A percentile compares a stretch with the other conserved stretches of the same genome.
These are phyloP conservation scores for Erodium trifolium DNA, from an alignment of 441 rosid species.

Conservation along the genomic window DNA sequence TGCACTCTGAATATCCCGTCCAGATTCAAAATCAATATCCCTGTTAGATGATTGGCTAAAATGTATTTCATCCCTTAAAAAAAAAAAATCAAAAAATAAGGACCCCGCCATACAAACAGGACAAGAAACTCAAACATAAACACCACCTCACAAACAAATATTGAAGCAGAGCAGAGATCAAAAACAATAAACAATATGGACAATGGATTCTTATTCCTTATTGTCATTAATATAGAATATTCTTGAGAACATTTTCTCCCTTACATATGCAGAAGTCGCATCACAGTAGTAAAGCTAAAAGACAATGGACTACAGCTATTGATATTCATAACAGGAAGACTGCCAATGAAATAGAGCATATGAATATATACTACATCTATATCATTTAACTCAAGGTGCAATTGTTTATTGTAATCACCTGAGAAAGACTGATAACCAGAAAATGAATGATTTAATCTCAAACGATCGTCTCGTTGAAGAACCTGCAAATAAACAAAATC, in stretches of 20 bases:
- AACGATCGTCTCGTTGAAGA: constrained; percentile 60
- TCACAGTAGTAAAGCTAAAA: neutral
- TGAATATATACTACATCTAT: neutral
- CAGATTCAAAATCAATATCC: constrained; percentile 59
- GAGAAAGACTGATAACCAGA: constrained; percentile 52
- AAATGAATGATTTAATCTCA: constrained; percentile 40
- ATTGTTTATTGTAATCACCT: constrained; percentile 31
- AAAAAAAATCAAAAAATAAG: constrained; percentile 15
- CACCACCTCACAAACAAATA: constrained; percentile 5
- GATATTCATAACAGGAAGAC: neutral
- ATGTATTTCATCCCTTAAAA: constrained; percentile 57
- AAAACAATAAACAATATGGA: neutral
- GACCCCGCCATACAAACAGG: constrained; percentile 11
- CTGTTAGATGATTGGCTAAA: constrained; percentile 49
- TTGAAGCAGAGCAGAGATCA: neutral
- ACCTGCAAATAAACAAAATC: constrained; percentile 44
- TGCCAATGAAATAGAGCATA: neutral
- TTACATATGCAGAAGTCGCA: neutral
- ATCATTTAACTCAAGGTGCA: neutral
- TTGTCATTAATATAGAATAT: neutral
- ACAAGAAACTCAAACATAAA: neutral
- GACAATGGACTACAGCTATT: neutral
- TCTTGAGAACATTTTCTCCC: neutral
- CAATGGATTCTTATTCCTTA: neutral
- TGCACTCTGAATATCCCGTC: constrained; percentile 41